These are phyloP conservation scores for Dryadomyces sulphureus DNA, from an alignment of 2,329 filamentous ascomycete species.

Conservation along the genomic window DNA sequence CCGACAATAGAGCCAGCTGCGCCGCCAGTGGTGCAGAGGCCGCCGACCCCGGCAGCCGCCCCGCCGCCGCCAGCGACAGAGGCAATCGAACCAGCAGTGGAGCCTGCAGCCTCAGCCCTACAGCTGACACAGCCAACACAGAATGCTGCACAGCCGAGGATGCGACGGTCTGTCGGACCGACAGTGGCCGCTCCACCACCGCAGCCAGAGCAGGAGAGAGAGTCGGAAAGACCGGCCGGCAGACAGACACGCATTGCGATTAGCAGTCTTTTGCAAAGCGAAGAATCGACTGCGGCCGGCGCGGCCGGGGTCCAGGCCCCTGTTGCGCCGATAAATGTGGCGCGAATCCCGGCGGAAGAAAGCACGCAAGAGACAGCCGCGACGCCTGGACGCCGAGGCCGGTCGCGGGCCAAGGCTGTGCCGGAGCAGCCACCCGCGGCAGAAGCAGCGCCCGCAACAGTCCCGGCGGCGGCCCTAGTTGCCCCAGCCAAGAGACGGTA, in stretches of 20 bases:
- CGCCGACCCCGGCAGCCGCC: no score
- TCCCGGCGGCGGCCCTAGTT: background rate
- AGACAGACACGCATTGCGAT: constrained; percentile 10
- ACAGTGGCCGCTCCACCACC: background rate
- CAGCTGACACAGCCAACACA: background rate
- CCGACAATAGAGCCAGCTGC: background rate
- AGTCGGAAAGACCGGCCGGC: background rate
- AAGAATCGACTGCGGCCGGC: background rate
- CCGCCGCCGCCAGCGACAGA: no score
- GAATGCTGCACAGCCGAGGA: no score
- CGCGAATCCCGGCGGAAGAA: no score
- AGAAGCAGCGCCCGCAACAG: background rate
- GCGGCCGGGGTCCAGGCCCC: background rate
- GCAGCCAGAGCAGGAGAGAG: background rate
- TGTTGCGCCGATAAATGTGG: no score
- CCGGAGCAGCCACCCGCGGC: no score
- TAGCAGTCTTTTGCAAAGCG: constrained; percentile 3
- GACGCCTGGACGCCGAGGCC: background rate
- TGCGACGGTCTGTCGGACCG: background rate
- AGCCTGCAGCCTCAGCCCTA: background rate
- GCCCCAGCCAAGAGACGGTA: constrained; percentile 6
- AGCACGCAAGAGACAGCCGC: background rate
- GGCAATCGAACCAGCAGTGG: no score
- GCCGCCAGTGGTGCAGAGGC: background rate
- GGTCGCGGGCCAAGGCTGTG: background rate